Base-by-base conservation (phyloP, 148 eudicot genomes). In the Polygonum aviculare region DNA sequence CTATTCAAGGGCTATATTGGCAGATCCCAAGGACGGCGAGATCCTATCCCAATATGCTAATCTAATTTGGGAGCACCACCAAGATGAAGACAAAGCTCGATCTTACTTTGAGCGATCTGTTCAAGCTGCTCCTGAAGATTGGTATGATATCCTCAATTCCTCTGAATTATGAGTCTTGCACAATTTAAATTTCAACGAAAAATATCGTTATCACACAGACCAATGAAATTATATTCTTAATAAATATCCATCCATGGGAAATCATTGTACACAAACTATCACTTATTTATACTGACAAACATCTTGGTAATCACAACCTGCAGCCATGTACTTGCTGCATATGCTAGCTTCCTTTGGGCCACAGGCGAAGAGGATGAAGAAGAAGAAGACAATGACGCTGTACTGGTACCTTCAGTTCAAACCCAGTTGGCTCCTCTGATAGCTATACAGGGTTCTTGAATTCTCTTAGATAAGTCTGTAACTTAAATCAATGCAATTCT, bases 251-350 rank as follows among this genome's bases (percentile, higher is more conserved):
- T 50, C 5, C 54, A 16, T 50, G 54, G 54, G 7, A 19, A 21
- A 22, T 19, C 31, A 21, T 19, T 2, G 12, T 57, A 57, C 55
- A 57, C 1, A 57, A 57, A 57, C 35, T 57, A 22, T 69, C 72
- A 35, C 9, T 1, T 69, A 3, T 35, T 39, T 35, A 33, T 33
- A 39, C 72, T 33, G 12, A 33, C 39, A 26, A 31, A 18, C 16
- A 39, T 35, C 10, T 69, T 18, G 72, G 72, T 21, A 63, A 26
- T 72, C 47, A 10, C 38, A 9, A 4, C 31, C 45, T 72, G 75
- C 54, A 72, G 75, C 75, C 52, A 72, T 54, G 75, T 72, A 45
- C 75, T 72, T 19, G 75, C 51, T 19, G 75, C 75, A 3, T 72
- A 72, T 10, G 52, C 75, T 44, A n/a, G 35, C 36, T 72, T 72